Evolutionary conservation across 257 asterid species (phyloP).

Genomic region (Solanum piurae): DNA sequence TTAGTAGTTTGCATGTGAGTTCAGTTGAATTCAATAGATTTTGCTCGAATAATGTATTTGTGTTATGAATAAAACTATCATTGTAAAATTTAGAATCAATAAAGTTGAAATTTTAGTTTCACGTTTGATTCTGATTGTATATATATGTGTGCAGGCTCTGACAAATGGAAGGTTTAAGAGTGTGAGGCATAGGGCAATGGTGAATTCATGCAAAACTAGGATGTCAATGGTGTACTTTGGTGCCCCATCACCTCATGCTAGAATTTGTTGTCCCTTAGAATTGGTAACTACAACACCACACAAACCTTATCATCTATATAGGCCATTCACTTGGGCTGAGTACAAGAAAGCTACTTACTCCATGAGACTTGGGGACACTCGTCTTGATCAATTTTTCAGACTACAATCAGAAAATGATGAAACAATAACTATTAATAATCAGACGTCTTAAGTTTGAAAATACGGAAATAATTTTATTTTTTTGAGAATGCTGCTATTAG

Average conservation of each 20-base stretch:
- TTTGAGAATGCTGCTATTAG: background rate
- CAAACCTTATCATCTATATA: constrained; percentile 23
- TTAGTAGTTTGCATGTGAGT: background rate
- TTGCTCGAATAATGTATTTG: no score
- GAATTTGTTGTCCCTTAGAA: constrained; percentile 24
- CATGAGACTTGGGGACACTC: constrained; percentile 22
- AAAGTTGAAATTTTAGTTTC: no score
- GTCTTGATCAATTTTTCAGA: constrained; percentile 22
- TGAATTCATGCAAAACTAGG: constrained; percentile 31
- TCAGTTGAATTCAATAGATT: no score
- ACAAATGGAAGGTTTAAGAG: constrained; percentile 61
- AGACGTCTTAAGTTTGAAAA: background rate
- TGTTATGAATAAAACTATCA: background rate
- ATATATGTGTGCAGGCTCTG: constrained; percentile 22
- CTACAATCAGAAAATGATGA: background rate
- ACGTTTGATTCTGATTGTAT: background rate
- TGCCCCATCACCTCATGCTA: constrained; percentile 44
- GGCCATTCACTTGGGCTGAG: constrained; percentile 45
- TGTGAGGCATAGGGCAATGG: constrained; percentile 52
- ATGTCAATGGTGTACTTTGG: constrained; percentile 56
- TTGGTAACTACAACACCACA: constrained; percentile 5
- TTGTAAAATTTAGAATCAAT: no score
- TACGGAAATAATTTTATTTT: accelerated
- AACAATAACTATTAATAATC: background rate
- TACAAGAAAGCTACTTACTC: constrained; percentile 30